These are phyloP conservation scores for Kuraishia floccosa DNA, from an alignment of 805 yeast genomes.

Conservation along the genomic window DNA sequence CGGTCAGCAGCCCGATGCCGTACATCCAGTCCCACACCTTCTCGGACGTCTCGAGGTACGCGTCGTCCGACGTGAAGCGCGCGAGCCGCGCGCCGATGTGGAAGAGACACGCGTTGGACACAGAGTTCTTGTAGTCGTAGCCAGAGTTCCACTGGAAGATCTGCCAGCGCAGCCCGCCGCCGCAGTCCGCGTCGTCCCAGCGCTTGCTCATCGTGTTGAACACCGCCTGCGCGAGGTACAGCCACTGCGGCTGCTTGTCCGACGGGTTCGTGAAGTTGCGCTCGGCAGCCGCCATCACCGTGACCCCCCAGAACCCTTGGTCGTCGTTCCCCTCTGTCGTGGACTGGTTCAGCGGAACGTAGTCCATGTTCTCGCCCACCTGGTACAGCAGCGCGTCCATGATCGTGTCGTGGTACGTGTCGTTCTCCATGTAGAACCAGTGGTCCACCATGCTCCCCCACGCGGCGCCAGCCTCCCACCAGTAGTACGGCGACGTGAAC, in stretches of 20 bases:
- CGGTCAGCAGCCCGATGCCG: slow-evolving; percentile 29
- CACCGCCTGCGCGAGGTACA: slow-evolving; percentile 71
- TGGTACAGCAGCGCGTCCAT: slow-evolving; percentile 56
- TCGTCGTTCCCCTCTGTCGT: slow-evolving; percentile 88
- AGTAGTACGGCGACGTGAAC: slow-evolving; percentile 68
- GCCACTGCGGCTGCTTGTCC: slow-evolving; percentile 53
- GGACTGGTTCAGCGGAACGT: slow-evolving; percentile 72
- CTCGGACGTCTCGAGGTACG: slow-evolving; percentile 67
- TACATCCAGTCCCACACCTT: slow-evolving; percentile 67
- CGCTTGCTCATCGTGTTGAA: slow-evolving; percentile 74
- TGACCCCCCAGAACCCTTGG: slow-evolving; percentile 89
- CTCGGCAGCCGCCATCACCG: slow-evolving; percentile 78
- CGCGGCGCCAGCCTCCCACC: slow-evolving; percentile 92
- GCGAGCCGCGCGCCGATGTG: slow-evolving; percentile 76
- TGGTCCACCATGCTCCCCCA: slow-evolving; percentile 63
- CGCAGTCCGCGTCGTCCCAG: slow-evolving; percentile 58
- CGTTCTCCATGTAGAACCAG: slow-evolving; percentile 58
- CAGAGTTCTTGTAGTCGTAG: slow-evolving; percentile 78
- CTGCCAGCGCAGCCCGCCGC: slow-evolving; percentile 89
- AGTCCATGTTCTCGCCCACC: slow-evolving; percentile 52
- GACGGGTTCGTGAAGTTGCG: slow-evolving; percentile 69
- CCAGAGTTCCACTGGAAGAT: slow-evolving; percentile 84
- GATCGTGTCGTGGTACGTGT: slow-evolving; percentile 45
- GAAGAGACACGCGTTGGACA: slow-evolving; percentile 77
- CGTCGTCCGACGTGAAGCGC: slow-evolving; percentile 59